These are phyloP conservation scores for Rhodotorula sp. DNA, from an alignment of 1,284 basidiomycete genomes.

Conservation along the genomic window DNA sequence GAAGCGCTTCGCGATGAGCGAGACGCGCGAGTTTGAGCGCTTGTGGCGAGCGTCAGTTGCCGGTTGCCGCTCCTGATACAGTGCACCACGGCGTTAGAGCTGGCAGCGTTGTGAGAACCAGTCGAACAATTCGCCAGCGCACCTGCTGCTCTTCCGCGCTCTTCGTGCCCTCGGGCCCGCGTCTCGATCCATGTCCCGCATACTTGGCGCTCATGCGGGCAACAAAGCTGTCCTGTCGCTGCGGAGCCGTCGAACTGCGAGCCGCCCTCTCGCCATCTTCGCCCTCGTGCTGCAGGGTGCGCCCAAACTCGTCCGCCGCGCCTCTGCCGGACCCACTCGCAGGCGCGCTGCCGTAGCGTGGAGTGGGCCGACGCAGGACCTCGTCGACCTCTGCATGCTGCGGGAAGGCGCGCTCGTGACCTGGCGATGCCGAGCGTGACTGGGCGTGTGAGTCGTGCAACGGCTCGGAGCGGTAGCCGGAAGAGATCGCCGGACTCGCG, in stretches of 20 bases:
- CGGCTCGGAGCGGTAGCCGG: too few relatives aligned
- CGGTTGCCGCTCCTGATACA: background rate
- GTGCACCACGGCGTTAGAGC: background rate
- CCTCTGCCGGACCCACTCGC: background rate
- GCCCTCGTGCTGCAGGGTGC: background rate
- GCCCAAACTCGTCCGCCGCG: constrained; percentile 5
- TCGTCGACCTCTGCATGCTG: background rate
- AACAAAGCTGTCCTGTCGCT: constrained; percentile 17
- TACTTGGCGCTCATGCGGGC: constrained; percentile 16
- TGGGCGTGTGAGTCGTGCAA: too few relatives aligned
- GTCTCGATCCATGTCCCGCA: background rate
- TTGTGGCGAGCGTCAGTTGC: background rate
- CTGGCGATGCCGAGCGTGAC: background rate
- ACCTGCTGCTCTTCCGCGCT: background rate
- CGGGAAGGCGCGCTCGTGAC: background rate
- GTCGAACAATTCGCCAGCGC: background rate
- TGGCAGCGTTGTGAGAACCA: background rate
- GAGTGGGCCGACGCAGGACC: constrained; percentile 3
- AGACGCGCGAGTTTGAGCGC: constrained; percentile 29
- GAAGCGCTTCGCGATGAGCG: constrained; percentile 32
- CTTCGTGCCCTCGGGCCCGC: background rate
- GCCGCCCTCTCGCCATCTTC: too few relatives aligned
- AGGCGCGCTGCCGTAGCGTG: constrained; percentile 4
- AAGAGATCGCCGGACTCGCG: too few relatives aligned
- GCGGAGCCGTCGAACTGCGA: background rate